Evolutionary conservation across 805 yeast genomes (phyloP), one percentile per base, ranked within the genome.

Genomic region (Yamadazyma endophytica): DNA sequence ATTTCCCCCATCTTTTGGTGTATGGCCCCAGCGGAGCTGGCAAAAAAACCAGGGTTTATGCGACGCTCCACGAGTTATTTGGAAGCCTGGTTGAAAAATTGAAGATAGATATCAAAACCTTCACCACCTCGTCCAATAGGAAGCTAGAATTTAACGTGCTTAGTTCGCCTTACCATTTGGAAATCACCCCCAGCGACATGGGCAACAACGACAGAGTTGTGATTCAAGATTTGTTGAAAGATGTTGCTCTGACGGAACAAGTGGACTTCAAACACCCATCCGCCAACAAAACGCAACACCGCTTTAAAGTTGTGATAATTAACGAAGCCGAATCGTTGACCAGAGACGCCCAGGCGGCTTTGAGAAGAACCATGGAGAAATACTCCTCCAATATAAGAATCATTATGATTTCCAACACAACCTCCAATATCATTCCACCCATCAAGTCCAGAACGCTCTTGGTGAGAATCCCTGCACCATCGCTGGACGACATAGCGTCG

Each of bases 1-100:
- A 92, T 54, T 80, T 92, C 49, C 99, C 99, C 2, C 98, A 92
- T 62, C 58, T 92, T 28, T 63, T 92, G 17, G 75, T 92, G 2
- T 90, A 90, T 53, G 99, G 99, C 0, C 97, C 98, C 1, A 78
- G 88, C 21, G 99, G 99, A 4, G 86, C 95, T 11, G 99, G 99
- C 36, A 92, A 92, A 54, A 94, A 92, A 64, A 92, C 98, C 7
- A 74, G 98, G 42, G 83, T 88, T 6, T 71, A 87, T 56, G 78
- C 94, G 5, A 70, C 94, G 2, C 60, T 92, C 32, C 70, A 77
- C 34, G 86, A 86, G 44, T 68, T 92, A 21, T 92, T 81, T 49
- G 97, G 97, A 0, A 56, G 82, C 2, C 82, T 82, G 32, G 86
- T 85, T 13, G 89, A 83, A 42, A 84, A 79, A 42, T 49, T 64